Evolutionary conservation across 1,284 basidiomycete genomes (phyloP).

Genomic region (Fistulina hepatica): DNA sequence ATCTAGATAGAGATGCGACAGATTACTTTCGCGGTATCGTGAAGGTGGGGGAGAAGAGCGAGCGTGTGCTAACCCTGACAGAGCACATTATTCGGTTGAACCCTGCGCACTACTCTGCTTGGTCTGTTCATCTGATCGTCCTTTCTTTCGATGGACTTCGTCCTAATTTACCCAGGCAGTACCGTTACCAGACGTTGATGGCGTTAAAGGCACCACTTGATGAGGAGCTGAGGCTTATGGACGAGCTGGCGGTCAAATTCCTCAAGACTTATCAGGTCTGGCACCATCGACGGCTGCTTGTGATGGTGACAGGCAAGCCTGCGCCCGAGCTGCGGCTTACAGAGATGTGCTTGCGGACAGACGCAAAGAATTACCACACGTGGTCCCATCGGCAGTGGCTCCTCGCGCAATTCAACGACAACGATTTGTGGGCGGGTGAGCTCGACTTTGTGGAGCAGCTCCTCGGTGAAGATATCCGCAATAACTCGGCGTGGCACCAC

Average conservation of each 20-base stretch:
- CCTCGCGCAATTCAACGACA: slow-evolving; percentile 68
- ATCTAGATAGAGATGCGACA: slow-evolving; percentile 80
- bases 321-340: slow-evolving; percentile 71
- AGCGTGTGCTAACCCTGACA: slow-evolving; percentile 75
- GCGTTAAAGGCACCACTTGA: slow-evolving; percentile 57
- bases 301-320: slow-evolving; percentile 45
- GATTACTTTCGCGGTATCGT: slow-evolving; percentile 84
- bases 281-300: slow-evolving; percentile 87
- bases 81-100: slow-evolving; percentile 80
- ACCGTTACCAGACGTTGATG: slow-evolving; percentile 77
- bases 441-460: slow-evolving; percentile 68
- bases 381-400: slow-evolving; percentile 94
- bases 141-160: slow-evolving; percentile 3
- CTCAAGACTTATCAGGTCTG: slow-evolving; percentile 96
- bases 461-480: slow-evolving; percentile 73
- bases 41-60: slow-evolving; percentile 63
- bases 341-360: slow-evolving; percentile 53
- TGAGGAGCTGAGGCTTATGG: slow-evolving; percentile 72
- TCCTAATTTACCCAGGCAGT: slow-evolving; percentile 60
- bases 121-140: slow-evolving; percentile 47
- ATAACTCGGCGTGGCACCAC: slow-evolving; percentile 99
- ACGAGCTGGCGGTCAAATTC: slow-evolving; percentile 69
- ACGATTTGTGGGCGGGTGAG: slow-evolving; percentile 69
- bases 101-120: slow-evolving; percentile 90
- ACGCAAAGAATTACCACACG: slow-evolving; percentile 93